Conservation (phyloP, 2,329 filamentous ascomycete genomes). For the Clonostachys chloroleuca region DNA sequence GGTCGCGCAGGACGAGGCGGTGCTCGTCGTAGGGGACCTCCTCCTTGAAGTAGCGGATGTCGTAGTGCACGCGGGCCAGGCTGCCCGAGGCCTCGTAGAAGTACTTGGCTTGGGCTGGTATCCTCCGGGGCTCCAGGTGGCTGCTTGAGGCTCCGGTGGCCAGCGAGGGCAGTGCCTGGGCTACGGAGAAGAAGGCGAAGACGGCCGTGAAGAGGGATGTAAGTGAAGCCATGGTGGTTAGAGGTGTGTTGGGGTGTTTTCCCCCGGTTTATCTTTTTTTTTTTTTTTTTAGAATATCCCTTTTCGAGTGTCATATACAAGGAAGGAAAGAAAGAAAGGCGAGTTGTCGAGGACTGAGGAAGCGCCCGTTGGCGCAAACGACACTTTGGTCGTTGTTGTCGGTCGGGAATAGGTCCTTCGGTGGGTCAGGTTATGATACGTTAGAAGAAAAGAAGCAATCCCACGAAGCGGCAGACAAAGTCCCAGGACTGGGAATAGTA, state of each 20-base stretch:
- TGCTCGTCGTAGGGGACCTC: constrained; percentile 64
- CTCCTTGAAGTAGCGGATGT: constrained; percentile 62
- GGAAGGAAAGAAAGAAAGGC: background rate
- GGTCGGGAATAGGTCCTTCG: too few species aligned
- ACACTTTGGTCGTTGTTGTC: too few species aligned
- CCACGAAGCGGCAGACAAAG: too few species aligned
- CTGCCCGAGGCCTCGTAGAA: constrained; percentile 61
- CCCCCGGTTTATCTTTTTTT: too few species aligned
- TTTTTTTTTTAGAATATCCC: too few species aligned
- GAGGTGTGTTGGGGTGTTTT: background rate
- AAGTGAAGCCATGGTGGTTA: background rate
- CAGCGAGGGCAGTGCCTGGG: background rate
- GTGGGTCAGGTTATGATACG: too few species aligned
- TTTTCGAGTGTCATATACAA: too few species aligned
- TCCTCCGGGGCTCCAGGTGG: background rate
- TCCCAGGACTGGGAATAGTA: too few species aligned
- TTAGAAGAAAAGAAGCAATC: too few species aligned
- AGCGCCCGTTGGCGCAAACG: too few species aligned
- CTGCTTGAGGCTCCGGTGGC: background rate
- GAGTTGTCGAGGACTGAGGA: background rate
- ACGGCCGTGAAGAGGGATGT: background rate
- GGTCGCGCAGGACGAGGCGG: constrained; percentile 59
- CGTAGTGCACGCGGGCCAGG: constrained; percentile 66
- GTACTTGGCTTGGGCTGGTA: constrained; percentile 40
- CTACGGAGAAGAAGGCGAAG: background rate